These are phyloP conservation scores for Phyllostachys edulis DNA, from an alignment of 176 grass and related monocot species.

Conservation along the genomic window DNA sequence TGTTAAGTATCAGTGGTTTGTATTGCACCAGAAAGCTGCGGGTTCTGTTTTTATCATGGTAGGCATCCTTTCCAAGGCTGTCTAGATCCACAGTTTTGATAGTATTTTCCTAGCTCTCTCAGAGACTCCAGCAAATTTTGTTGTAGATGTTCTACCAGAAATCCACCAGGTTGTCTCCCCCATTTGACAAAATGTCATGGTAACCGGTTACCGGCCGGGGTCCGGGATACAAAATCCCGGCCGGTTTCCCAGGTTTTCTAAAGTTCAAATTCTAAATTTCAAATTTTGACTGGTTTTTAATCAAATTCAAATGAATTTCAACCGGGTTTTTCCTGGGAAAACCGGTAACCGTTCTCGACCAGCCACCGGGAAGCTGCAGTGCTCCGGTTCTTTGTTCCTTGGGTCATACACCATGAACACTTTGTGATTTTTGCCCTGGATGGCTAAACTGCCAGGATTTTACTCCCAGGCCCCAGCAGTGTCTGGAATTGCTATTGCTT, in stretches of 20 bases:
- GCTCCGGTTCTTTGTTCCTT: too few relatives aligned
- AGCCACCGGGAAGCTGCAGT: too few relatives aligned
- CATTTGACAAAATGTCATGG: neutral
- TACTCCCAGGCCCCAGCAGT: conserved; percentile 1
- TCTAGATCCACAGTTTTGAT: neutral
- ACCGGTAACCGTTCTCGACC: too few relatives aligned
- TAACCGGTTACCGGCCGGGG: too few relatives aligned
- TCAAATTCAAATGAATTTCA: too few relatives aligned
- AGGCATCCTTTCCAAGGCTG: neutral
- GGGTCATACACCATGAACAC: neutral
- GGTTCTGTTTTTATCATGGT: conserved; percentile 5
- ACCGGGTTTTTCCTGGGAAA: too few relatives aligned
- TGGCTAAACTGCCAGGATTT: neutral
- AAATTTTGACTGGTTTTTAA: too few relatives aligned
- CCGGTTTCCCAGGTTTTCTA: too few relatives aligned
- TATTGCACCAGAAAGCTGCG: neutral
- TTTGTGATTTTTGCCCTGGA: neutral
- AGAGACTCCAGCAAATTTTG: neutral
- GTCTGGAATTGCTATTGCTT: neutral
- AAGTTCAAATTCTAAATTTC: too few relatives aligned
- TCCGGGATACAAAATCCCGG: too few relatives aligned
- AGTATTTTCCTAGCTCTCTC: neutral
- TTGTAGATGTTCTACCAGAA: neutral
- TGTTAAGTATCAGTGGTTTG: neutral
- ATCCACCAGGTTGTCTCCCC: neutral